A percentile compares a stretch with the other conserved stretches of the same genome.
phyloP scores from a whole-genome alignment of 2,329 filamentous ascomycete species.

The Ceratocystis diversiconidia region DNA sequence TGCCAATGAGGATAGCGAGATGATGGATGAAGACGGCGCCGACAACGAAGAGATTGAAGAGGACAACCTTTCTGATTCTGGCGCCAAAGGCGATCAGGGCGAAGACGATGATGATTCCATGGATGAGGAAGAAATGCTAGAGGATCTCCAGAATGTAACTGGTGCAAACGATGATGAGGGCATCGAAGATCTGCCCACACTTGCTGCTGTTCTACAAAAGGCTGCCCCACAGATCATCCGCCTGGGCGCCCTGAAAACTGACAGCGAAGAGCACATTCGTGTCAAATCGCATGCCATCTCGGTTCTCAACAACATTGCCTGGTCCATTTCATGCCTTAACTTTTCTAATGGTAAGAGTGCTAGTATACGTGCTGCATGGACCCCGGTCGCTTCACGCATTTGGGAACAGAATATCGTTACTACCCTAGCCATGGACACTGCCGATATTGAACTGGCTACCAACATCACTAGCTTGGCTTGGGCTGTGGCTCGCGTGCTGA shows the following conservation, averaged over 20 bases:
- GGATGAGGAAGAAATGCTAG: constrained; percentile 42
- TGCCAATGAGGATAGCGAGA: constrained; percentile 26
- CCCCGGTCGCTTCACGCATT: constrained; percentile 37
- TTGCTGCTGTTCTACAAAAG: constrained; percentile 33
- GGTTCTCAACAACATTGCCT: constrained; percentile 52
- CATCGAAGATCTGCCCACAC: constrained; percentile 40
- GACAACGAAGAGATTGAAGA: constrained; percentile 25
- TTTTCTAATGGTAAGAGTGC: constrained; percentile 40
- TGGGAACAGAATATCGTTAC: constrained; percentile 44
- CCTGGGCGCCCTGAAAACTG: constrained; percentile 30
- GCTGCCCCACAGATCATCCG: constrained; percentile 38
- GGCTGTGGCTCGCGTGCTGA: constrained; percentile 44
- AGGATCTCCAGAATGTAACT: constrained; percentile 52
- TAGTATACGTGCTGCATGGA: constrained; percentile 40
- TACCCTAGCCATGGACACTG: constrained; percentile 46
- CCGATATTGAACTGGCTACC: constrained; percentile 46
- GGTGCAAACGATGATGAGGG: constrained; percentile 28
- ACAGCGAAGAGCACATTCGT: constrained; percentile 29
- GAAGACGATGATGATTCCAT: constrained; percentile 36
- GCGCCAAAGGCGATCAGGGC: constrained; percentile 27
- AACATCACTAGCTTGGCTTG: constrained; percentile 51
- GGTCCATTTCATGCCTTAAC: constrained; percentile 49
- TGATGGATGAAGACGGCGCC: constrained; percentile 24
- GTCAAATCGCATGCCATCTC: constrained; percentile 43
- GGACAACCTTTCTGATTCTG: constrained; percentile 27